phyloP scores from a whole-genome alignment of 371 early-diverging fungal genomes.

The Saksenaea oblongispora region DNA sequence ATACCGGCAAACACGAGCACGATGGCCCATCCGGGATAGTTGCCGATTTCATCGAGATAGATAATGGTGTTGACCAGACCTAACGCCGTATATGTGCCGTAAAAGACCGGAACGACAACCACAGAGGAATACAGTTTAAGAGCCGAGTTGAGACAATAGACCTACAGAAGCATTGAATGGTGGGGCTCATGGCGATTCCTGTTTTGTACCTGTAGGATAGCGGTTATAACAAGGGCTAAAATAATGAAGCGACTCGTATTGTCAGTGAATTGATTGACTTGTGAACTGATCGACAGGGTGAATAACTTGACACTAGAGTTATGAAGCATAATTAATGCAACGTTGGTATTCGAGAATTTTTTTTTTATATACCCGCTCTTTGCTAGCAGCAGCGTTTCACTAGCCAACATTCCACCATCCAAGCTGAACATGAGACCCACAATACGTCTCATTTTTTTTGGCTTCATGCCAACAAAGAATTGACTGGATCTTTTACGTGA shows the following conservation, averaged over 20 bases:
- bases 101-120: slow-evolving; percentile 72
- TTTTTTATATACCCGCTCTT: slow-evolving; percentile 57
- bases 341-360: neutral
- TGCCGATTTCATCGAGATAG: slow-evolving; percentile 59
- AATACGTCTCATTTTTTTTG: slow-evolving; percentile 48
- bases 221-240: slow-evolving; percentile 57
- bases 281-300: slow-evolving; percentile 51
- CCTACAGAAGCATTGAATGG: slow-evolving; percentile 36
- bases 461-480: slow-evolving; percentile 40
- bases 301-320: slow-evolving; percentile 55
- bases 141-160: slow-evolving; percentile 70
- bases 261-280: slow-evolving; percentile 65
- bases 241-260: slow-evolving; percentile 61
- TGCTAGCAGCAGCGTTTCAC: slow-evolving; percentile 66
- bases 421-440: slow-evolving; percentile 66
- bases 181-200: too few relatives aligned
- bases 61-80: slow-evolving; percentile 68
- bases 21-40: slow-evolving; percentile 64
- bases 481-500: slow-evolving; percentile 33
- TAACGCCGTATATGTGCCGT: slow-evolving; percentile 67
- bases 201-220: slow-evolving; percentile 61
- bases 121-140: slow-evolving; percentile 67
- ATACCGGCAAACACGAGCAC: slow-evolving; percentile 60
- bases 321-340: neutral
- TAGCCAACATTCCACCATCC: slow-evolving; percentile 66